Percentiles rank a stretch among this genome's conserved stretches.
Evolutionary conservation across 148 eudicot genomes (phyloP).

Genomic region (Cornus kousa): DNA sequence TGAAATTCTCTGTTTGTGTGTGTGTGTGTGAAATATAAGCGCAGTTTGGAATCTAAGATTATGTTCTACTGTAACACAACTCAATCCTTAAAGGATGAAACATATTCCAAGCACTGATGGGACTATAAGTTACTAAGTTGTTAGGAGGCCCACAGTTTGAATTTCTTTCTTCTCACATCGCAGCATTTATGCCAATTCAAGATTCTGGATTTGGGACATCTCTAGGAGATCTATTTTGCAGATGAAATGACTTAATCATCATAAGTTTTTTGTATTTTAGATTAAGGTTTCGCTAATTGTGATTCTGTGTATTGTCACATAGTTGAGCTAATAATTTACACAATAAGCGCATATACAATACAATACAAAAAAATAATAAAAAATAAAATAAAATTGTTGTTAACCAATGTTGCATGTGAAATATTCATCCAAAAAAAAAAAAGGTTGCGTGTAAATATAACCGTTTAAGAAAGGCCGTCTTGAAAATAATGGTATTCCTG

Average conservation of each 20-base stretch:
- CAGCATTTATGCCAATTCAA: slow-evolving; percentile 4
- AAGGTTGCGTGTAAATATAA: no score
- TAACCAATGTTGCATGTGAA: no score
- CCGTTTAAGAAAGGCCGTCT: no score
- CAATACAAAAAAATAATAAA: no score
- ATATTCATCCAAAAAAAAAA: no score
- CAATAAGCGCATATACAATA: no score
- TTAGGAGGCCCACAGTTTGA: no score
- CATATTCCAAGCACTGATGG: slow-evolving; percentile 4
- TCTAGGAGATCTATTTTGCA: background rate
- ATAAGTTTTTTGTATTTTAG: background rate
- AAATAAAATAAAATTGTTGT: no score
- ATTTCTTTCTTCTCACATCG: no score
- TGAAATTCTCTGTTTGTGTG: background rate
- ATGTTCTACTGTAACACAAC: slow-evolving; percentile 8
- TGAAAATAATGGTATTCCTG: no score
- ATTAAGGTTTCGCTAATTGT: background rate
- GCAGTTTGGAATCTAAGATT: slow-evolving; percentile 13
- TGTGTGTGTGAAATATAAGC: background rate
- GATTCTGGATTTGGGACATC: slow-evolving; percentile 4
- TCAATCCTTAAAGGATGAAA: background rate
- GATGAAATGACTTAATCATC: slow-evolving; percentile 10
- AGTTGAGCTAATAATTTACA: no score
- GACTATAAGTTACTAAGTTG: no score
- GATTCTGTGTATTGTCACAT: background rate